phyloP scores from a whole-genome alignment of 441 rosid genomes.

The Sinapis alba region DNA sequence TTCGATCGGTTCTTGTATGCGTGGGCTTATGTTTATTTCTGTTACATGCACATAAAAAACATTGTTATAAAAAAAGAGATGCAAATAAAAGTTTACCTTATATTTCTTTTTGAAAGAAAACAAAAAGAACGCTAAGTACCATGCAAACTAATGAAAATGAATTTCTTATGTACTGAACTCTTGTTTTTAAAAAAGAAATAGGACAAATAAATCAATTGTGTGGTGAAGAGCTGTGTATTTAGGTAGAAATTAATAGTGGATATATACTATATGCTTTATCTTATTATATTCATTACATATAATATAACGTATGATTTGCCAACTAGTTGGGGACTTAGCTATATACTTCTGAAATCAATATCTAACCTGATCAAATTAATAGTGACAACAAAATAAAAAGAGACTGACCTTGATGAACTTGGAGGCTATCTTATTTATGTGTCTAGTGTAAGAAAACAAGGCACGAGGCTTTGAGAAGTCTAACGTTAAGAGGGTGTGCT shows the following conservation, averaged over 20 bases:
- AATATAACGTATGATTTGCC: background rate
- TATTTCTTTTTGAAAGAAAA: background rate
- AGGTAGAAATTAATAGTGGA: background rate
- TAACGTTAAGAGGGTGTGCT: conserved; percentile 34
- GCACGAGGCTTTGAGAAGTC: conserved; percentile 37
- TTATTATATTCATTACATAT: background rate
- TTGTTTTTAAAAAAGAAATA: background rate
- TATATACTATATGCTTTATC: background rate
- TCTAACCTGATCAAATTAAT: background rate
- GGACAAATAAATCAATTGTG: background rate
- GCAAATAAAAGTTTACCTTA: background rate
- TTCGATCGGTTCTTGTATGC: conserved; percentile 22
- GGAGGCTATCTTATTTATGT: conserved; percentile 6
- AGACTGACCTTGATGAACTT: conserved; percentile 40
- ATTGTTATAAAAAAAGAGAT: background rate
- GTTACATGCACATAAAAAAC: conserved; percentile 8
- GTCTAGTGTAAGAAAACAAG: conserved; percentile 26
- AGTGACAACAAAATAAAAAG: conserved; percentile 4
- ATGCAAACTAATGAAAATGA: conserved; percentile 17
- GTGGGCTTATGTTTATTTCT: conserved; percentile 17
- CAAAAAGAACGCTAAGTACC: background rate
- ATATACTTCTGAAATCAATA: conserved; percentile 7
- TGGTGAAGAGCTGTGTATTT: background rate
- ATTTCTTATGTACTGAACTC: background rate
- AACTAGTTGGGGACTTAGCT: background rate